Percentiles rank a stretch among this genome's conserved stretches.
phyloP scores from a whole-genome alignment of 495 filamentous ascomycete species.

The Daldinia caldariorum region DNA sequence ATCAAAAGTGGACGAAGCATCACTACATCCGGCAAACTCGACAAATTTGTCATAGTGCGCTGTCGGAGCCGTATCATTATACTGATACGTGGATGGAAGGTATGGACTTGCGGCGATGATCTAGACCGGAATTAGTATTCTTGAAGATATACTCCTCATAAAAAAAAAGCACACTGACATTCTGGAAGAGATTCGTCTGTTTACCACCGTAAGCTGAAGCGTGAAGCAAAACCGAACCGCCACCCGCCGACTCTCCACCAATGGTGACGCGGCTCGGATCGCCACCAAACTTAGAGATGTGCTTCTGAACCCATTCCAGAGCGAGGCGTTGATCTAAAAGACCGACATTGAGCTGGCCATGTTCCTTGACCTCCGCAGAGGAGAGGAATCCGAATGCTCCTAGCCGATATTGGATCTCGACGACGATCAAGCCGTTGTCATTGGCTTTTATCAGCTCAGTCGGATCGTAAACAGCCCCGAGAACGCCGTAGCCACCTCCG shows the following conservation, averaged over 20 bases:
- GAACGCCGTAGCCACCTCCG: constrained; percentile 55
- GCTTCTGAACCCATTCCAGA: constrained; percentile 76
- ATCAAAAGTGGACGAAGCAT: constrained; percentile 37
- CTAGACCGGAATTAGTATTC: constrained; percentile 26
- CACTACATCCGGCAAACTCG: constrained; percentile 59
- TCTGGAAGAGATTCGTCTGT: constrained; percentile 58
- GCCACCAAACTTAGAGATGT: constrained; percentile 76
- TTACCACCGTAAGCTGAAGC: constrained; percentile 47
- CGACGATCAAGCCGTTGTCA: constrained; percentile 57
- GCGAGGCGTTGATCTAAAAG: constrained; percentile 75
- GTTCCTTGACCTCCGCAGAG: constrained; percentile 46
- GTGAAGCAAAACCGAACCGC: constrained; percentile 67
- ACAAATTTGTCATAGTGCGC: constrained; percentile 66
- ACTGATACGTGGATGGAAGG: constrained; percentile 44
- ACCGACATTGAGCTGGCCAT: constrained; percentile 69
- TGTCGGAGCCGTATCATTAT: constrained; percentile 60
- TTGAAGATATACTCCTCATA: constrained; percentile 29
- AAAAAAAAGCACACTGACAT: constrained; percentile 53
- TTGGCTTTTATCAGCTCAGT: constrained; percentile 53
- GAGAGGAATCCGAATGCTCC: constrained; percentile 63
- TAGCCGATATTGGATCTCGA: constrained; percentile 61
- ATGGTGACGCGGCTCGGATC: constrained; percentile 73
- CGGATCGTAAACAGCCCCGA: constrained; percentile 54
- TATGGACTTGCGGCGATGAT: constrained; percentile 37
- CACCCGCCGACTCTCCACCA: constrained; percentile 76